Conservation (phyloP, 345 rosid species). For the Populus euphratica region DNA sequence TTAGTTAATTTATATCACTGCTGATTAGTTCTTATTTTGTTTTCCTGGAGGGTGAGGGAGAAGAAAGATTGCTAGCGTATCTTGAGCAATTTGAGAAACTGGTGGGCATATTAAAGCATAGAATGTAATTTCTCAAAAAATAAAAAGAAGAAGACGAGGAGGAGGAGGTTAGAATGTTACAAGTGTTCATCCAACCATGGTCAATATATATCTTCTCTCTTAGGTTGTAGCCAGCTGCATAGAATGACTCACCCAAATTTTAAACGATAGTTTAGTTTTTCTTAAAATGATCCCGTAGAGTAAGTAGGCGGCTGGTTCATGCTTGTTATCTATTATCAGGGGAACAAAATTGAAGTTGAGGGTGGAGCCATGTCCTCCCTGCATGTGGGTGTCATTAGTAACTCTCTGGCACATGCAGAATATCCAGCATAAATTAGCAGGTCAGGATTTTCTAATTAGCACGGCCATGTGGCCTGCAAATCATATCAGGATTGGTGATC, state of each 20-base stretch:
- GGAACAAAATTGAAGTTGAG: not conserved
- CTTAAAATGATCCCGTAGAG: not conserved
- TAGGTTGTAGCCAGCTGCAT: not conserved
- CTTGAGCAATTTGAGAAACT: too few species aligned
- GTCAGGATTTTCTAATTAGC: not conserved
- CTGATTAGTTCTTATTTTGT: not conserved
- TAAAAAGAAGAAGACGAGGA: too few species aligned
- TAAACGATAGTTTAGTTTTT: not conserved
- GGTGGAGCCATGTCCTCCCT: constrained; percentile 1
- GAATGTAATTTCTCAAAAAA: too few species aligned
- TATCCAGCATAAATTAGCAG: not conserved
- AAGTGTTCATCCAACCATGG: too few species aligned
- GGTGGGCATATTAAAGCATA: too few species aligned
- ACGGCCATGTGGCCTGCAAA: not conserved
- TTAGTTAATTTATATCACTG: not conserved
- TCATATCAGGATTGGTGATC: not conserved
- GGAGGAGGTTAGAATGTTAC: too few species aligned
- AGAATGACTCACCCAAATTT: not conserved
- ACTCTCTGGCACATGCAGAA: not conserved
- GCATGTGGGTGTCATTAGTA: not conserved
- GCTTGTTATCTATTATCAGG: not conserved
- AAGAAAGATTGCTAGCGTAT: too few species aligned
- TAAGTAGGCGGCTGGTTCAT: not conserved
- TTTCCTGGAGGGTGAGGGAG: not conserved
- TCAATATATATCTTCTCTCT: not conserved